These are phyloP conservation scores for Codiaeum variegatum DNA, from an alignment of 441 rosid species.

Conservation along the genomic window DNA sequence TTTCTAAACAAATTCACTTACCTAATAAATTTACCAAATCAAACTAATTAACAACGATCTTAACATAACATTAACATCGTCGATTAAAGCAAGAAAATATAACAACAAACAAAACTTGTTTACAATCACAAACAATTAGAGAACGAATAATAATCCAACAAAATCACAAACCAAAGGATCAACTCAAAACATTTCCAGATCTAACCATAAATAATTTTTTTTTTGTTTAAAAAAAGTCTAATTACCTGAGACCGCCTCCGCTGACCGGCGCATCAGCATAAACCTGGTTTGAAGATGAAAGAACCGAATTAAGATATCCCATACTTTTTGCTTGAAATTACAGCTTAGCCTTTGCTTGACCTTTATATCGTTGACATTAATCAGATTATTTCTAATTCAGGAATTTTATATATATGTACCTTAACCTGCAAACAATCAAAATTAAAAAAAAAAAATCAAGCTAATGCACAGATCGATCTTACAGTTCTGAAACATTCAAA, in stretches of 20 bases:
- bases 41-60: background rate
- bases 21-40: background rate
- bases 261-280: slow-evolving; percentile 76
- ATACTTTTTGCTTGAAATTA: slow-evolving; percentile 29
- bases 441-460: background rate
- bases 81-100: background rate
- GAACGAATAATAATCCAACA: too few relatives aligned
- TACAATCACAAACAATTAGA: background rate
- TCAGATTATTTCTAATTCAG: slow-evolving; percentile 23
- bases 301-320: slow-evolving; percentile 78
- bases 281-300: slow-evolving; percentile 67
- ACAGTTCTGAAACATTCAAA: background rate
- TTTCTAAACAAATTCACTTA: background rate
- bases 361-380: slow-evolving; percentile 15
- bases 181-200: slow-evolving; percentile 6
- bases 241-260: slow-evolving; percentile 90
- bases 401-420: slow-evolving; percentile 19
- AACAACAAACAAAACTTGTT: background rate
- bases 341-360: slow-evolving; percentile 14
- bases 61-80: background rate
- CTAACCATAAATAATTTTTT: too few relatives aligned
- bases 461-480: slow-evolving; percentile 23
- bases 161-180: background rate
- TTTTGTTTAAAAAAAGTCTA: background rate
- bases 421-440: slow-evolving; percentile 26